Conservation (phyloP, 495 filamentous ascomycete species). For the Hyphodiscus hymeniophilus region DNA sequence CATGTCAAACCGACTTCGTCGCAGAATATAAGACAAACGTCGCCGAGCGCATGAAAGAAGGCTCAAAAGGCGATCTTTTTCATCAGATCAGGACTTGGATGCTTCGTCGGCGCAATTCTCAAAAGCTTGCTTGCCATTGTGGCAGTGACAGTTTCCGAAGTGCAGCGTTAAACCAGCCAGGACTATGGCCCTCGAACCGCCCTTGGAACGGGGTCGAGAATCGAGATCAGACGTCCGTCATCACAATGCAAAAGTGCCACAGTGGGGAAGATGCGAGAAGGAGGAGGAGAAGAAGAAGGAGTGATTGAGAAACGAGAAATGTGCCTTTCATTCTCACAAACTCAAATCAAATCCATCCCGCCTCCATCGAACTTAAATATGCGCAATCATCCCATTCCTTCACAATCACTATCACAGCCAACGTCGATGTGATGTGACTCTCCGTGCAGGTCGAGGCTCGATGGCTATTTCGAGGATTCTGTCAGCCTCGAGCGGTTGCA, state of each 20-base stretch:
- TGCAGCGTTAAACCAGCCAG: neutral
- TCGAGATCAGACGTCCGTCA: conserved; percentile 1
- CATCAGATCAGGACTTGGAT: neutral
- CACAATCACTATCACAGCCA: conserved; percentile 9
- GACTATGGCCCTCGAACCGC: too few relatives aligned
- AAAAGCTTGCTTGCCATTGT: neutral
- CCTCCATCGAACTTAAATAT: neutral
- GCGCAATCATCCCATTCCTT: neutral
- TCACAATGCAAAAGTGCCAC: too few relatives aligned
- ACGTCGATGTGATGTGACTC: neutral
- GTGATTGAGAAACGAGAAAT: neutral
- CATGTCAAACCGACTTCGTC: conserved; percentile 11
- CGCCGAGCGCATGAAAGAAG: neutral
- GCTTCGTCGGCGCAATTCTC: neutral
- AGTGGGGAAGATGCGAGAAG: neutral
- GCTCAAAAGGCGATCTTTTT: neutral
- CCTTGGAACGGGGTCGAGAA: too few relatives aligned
- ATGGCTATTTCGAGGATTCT: neutral
- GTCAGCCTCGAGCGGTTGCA: conserved; percentile 9
- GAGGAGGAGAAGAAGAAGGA: too few relatives aligned
- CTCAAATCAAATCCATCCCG: too few relatives aligned
- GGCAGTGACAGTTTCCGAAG: neutral
- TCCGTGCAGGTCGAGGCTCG: neutral
- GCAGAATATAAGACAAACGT: conserved; percentile 11
- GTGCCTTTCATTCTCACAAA: too few relatives aligned